These are phyloP conservation scores for Magnusiomyces sp. DNA, from an alignment of 1,139 yeast species.

Conservation along the genomic window DNA sequence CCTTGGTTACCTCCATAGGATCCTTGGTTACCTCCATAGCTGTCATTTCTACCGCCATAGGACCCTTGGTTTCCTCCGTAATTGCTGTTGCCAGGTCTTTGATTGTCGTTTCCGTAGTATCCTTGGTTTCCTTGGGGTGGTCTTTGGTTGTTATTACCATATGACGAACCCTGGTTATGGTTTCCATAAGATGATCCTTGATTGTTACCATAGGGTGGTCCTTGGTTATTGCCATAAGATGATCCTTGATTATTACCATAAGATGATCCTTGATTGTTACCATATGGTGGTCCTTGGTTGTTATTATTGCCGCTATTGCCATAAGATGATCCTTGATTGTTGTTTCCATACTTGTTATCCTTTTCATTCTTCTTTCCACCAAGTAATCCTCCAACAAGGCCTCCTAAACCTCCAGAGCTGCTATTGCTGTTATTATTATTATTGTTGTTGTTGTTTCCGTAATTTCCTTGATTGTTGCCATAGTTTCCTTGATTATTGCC, in stretches of 20 bases:
- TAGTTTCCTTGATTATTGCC: background rate
- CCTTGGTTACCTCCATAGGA: slow-evolving; percentile 1
- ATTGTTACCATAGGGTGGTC: background rate
- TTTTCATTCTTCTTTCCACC: background rate
- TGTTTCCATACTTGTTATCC: background rate
- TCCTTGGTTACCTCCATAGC: background rate
- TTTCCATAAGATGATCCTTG: background rate
- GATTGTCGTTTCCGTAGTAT: background rate
- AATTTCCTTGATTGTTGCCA: background rate
- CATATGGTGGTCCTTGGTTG: background rate
- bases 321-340: background rate
- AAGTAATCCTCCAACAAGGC: background rate
- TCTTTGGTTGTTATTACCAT: background rate
- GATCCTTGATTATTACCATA: background rate
- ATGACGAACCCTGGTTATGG: background rate
- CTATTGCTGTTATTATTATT: background rate
- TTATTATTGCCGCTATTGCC: background rate
- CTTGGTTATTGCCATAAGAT: background rate
- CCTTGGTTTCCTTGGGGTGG: background rate
- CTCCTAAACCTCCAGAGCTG: background rate
- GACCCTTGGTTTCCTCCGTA: slow-evolving; percentile 6
- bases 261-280: background rate
- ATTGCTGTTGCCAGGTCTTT: background rate
- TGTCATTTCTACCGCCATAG: slow-evolving; percentile 3
- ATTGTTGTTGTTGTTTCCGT: background rate